phyloP scores from a whole-genome alignment of 23 red algal genomes.

The Gracilaria gracilis region DNA sequence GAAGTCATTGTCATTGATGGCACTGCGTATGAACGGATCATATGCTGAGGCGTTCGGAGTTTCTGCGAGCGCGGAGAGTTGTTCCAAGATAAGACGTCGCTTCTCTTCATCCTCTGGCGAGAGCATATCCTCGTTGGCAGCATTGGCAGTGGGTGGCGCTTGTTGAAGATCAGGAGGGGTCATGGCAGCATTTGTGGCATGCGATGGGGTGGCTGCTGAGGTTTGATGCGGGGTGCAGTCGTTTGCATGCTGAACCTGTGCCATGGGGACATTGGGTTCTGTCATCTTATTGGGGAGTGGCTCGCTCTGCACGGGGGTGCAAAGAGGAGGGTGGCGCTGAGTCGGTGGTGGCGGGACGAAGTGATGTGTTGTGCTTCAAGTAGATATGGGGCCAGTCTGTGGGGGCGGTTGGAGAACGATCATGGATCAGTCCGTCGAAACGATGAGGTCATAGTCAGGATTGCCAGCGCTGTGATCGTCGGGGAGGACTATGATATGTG shows the following conservation, averaged over 20 bases:
- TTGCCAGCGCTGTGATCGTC: no score
- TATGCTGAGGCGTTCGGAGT: neutral
- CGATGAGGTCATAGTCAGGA: neutral
- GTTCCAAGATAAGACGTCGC: neutral
- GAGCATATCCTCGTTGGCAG: neutral
- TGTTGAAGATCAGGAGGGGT: neutral
- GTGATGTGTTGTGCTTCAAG: neutral
- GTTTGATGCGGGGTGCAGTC: neutral
- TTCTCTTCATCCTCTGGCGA: neutral
- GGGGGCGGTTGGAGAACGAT: neutral
- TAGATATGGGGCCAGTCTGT: neutral
- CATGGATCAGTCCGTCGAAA: neutral
- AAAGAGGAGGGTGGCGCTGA: no score
- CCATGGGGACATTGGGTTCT: slow-evolving; percentile 1
- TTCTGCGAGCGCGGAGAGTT: neutral
- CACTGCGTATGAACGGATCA: neutral
- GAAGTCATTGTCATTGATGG: neutral
- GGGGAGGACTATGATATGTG: no score
- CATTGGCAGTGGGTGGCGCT: neutral
- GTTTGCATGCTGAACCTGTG: neutral
- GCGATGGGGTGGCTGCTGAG: neutral
- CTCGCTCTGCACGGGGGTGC: neutral
- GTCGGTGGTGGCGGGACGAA: no score
- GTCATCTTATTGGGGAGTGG: neutral
- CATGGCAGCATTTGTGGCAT: neutral